These are phyloP conservation scores for Skeletonema marinoi DNA, from an alignment of 108 stramenopile genomes.

Conservation along the genomic window DNA sequence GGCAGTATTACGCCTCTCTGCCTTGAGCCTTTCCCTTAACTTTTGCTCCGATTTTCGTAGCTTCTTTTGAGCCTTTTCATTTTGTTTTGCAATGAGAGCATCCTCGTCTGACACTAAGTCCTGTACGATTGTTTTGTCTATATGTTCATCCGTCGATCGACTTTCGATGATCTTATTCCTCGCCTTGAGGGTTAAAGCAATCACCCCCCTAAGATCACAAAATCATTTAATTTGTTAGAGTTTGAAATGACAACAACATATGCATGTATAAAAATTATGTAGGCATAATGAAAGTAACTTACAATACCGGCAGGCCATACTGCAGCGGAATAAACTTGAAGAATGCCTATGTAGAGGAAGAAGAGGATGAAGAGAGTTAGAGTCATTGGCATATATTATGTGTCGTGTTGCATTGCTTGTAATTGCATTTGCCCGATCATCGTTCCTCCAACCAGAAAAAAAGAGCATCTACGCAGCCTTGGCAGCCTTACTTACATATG, in stretches of 20 bases:
- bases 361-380: background rate
- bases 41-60: conserved; percentile 46
- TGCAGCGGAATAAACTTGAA: conserved; percentile 46
- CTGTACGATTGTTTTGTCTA: conserved; percentile 46
- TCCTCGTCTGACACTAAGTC: conserved; percentile 48
- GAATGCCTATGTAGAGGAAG: conserved; percentile 23
- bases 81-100: conserved; percentile 34
- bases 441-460: background rate
- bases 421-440: background rate
- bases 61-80: conserved; percentile 44
- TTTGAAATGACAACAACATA: background rate
- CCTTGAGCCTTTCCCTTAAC: conserved; percentile 44
- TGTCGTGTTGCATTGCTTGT: background rate
- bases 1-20: conserved; percentile 27
- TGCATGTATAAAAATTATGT: background rate
- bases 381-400: background rate
- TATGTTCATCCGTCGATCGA: conserved; percentile 49
- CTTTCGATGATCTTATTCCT: conserved; percentile 44
- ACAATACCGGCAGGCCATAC: conserved; percentile 25
- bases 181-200: conserved; percentile 21
- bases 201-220: conserved; percentile 6
- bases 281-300: background rate
- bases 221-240: background rate
- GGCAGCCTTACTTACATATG: conserved; percentile 43
- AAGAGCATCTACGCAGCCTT: background rate